Percentiles rank a stretch among this genome's conserved stretches.
Conservation (phyloP, 169 alveolate species). For the Plasmodium yoelii region DNA sequence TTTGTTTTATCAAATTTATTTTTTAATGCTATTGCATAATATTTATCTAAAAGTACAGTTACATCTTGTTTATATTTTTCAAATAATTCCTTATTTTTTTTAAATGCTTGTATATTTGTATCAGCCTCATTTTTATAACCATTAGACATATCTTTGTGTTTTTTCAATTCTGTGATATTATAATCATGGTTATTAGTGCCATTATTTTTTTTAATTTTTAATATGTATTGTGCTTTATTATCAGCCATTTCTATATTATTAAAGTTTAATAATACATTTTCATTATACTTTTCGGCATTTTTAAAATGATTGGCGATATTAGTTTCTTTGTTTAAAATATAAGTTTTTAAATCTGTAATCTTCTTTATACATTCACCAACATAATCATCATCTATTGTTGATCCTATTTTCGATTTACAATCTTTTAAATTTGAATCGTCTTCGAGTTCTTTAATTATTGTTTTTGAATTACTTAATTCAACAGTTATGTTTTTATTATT, state of each 20-base stretch:
- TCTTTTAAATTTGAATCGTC: no score
- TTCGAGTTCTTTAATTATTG: no score
- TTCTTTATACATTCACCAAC: no score
- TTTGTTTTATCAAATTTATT: conserved; percentile 4
- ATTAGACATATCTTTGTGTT: background rate
- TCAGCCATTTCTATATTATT: conserved; percentile 6
- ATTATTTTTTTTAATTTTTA: background rate
- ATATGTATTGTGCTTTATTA: background rate
- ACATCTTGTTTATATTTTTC: background rate
- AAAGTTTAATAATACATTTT: background rate
- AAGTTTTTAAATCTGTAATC: no score
- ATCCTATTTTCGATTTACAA: no score
- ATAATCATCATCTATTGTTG: no score
- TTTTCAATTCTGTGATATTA: background rate
- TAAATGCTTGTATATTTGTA: background rate
- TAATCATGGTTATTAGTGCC: background rate
- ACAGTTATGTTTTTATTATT: background rate
- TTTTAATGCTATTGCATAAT: conserved; percentile 3
- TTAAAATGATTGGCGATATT: no score
- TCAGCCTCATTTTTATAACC: background rate
- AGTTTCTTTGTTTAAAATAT: no score
- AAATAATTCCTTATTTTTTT: background rate
- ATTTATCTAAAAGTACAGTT: background rate
- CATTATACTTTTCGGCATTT: conserved; percentile 8
- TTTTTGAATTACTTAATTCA: background rate